phyloP scores from a whole-genome alignment of 176 grass and related monocot species.

The Zoysia pacifica region DNA sequence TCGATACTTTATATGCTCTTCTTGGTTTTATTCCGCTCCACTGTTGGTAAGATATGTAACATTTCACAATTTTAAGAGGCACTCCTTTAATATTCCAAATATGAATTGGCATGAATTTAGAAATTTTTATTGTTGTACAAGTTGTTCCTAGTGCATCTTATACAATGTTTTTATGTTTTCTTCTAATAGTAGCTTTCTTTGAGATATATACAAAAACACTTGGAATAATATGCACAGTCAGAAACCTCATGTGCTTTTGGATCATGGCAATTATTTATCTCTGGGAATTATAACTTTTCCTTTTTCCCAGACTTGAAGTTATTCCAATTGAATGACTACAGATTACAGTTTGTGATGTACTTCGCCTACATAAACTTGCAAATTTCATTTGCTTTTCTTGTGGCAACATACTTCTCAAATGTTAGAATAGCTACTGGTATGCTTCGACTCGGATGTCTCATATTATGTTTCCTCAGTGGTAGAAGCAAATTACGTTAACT shows the following conservation, averaged over 20 bases:
- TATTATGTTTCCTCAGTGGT: background rate
- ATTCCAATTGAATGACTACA: slow-evolving; percentile 61
- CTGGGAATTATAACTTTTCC: background rate
- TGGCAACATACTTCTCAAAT: slow-evolving; percentile 52
- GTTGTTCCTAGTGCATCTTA: too few species aligned
- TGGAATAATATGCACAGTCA: background rate
- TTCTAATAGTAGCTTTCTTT: too few species aligned
- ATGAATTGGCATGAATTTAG: background rate
- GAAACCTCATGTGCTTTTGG: background rate
- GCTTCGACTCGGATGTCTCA: background rate
- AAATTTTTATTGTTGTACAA: too few species aligned
- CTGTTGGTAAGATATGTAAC: slow-evolving; percentile 48
- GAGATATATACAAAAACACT: too few species aligned
- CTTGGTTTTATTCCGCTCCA: slow-evolving; percentile 59
- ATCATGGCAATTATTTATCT: background rate
- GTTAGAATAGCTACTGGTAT: slow-evolving; percentile 68
- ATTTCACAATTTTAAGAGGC: background rate
- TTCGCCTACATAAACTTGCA: slow-evolving; percentile 77
- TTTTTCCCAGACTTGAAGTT: slow-evolving; percentile 63
- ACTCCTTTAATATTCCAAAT: background rate
- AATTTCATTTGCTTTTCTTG: slow-evolving; percentile 66
- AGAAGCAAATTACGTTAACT: background rate
- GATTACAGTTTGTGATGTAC: slow-evolving; percentile 63
- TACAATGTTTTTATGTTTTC: too few species aligned
- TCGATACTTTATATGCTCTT: slow-evolving; percentile 70